phyloP scores from a whole-genome alignment of 2,329 filamentous ascomycete genomes.

The Penicillium sp. region DNA sequence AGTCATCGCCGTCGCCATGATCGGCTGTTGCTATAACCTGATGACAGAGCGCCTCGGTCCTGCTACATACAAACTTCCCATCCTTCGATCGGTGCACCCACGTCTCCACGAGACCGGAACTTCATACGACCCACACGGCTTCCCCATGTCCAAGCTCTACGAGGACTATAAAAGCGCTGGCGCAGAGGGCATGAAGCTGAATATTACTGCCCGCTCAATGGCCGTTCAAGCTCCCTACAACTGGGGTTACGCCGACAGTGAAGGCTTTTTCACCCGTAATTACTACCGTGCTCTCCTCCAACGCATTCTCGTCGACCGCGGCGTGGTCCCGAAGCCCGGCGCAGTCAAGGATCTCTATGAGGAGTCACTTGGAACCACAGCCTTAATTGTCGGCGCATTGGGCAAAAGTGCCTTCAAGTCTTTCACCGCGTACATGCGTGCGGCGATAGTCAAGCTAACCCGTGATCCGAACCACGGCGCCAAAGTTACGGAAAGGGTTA shows the following conservation, averaged over 20 bases:
- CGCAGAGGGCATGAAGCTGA: constrained; percentile 70
- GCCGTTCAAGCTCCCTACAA: constrained; percentile 93
- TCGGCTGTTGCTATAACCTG: constrained; percentile 98
- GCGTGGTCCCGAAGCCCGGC: constrained; percentile 64
- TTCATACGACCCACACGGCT: constrained; percentile 83
- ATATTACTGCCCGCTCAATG: constrained; percentile 98
- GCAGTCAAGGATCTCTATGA: constrained; percentile 31
- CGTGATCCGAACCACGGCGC: constrained; percentile 61
- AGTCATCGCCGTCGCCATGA: constrained; percentile 88
- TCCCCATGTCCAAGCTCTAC: constrained; percentile 81
- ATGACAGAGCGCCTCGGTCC: constrained; percentile 86
- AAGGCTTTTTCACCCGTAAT: constrained; percentile 86
- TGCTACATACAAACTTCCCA: constrained; percentile 80
- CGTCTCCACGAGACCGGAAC: constrained; percentile 68
- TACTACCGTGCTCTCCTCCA: constrained; percentile 91
- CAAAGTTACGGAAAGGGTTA: constrained; percentile 66
- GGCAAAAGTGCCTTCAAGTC: constrained; percentile 75
- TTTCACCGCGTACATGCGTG: constrained; percentile 75
- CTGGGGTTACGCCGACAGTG: constrained; percentile 80
- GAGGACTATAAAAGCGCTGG: constrained; percentile 55
- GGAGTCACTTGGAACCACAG: constrained; percentile 36
- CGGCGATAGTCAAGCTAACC: constrained; percentile 73
- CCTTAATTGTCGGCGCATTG: constrained; percentile 78
- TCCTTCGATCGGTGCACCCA: constrained; percentile 71
- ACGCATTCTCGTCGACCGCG: constrained; percentile 84